Percentiles rank a stretch among this genome's conserved stretches.
phyloP scores from a whole-genome alignment of 129 eudicot genomes.

The Pittosporum tobira region DNA sequence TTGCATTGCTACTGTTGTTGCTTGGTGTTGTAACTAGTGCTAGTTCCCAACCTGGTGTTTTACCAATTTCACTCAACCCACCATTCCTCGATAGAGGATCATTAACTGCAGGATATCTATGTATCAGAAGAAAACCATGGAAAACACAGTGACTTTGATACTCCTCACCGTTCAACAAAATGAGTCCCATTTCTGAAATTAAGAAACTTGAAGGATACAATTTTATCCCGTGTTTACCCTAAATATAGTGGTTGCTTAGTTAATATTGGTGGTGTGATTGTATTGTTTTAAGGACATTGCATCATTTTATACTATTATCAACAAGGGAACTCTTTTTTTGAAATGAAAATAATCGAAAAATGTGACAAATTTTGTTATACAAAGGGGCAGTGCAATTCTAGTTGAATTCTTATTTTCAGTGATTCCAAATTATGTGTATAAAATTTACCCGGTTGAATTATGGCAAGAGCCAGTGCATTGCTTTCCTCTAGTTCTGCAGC shows the following conservation, averaged over 20 bases:
- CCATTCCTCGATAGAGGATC: constrained; percentile 15
- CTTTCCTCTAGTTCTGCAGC: constrained; percentile 57
- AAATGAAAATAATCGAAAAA: too few species aligned
- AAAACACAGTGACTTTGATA: neutral
- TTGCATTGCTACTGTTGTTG: constrained; percentile 25
- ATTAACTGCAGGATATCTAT: constrained; percentile 26
- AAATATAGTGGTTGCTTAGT: too few species aligned
- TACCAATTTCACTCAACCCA: constrained; percentile 37
- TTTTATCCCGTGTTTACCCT: too few species aligned
- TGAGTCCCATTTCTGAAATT: too few species aligned
- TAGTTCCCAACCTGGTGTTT: constrained; percentile 71
- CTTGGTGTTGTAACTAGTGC: constrained; percentile 69
- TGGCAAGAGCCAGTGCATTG: constrained; percentile 78
- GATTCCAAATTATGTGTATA: neutral
- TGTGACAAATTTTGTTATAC: too few species aligned
- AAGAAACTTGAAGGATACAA: too few species aligned
- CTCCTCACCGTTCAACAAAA: too few species aligned
- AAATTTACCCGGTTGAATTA: constrained; percentile 46
- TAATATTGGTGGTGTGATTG: too few species aligned
- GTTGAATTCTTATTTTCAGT: too few species aligned
- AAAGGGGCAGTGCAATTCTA: neutral
- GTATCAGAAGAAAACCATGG: neutral
- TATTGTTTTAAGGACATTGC: too few species aligned
- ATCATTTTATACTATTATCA: too few species aligned
- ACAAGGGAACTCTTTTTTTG: too few species aligned